Conservation (phyloP, 371 early-diverging fungal species). For the Syncephalis fuscata region DNA sequence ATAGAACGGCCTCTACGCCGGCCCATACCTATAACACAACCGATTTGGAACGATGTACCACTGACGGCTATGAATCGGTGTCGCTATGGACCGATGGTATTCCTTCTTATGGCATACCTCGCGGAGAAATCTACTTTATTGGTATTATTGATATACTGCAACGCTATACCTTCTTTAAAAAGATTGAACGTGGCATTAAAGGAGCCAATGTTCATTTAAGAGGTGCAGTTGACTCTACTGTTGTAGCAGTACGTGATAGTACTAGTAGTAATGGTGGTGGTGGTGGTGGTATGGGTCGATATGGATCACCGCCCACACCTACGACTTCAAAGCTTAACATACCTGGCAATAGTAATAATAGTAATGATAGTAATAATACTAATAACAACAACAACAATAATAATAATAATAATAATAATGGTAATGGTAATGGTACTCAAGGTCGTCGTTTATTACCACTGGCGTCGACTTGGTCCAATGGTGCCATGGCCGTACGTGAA, state of each 20-base stretch:
- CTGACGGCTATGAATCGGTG: too few relatives aligned
- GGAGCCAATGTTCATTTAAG: constrained; percentile 16
- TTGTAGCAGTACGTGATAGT: too few relatives aligned
- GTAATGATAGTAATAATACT: background rate
- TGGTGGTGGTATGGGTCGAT: background rate
- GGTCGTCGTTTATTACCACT: background rate
- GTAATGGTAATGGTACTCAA: constrained; percentile 3
- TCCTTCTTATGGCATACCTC: constrained; percentile 7
- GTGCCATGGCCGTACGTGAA: background rate
- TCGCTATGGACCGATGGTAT: constrained; percentile 14
- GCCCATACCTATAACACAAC: too few relatives aligned
- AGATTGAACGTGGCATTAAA: constrained; percentile 30
- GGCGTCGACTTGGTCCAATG: constrained; percentile 2
- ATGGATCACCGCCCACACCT: background rate
- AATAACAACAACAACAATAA: background rate
- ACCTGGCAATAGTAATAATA: background rate
- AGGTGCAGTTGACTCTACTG: background rate
- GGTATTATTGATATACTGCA: constrained; percentile 38
- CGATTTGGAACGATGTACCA: too few relatives aligned
- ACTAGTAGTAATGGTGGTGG: too few relatives aligned
- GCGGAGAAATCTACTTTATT: constrained; percentile 26
- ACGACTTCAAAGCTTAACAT: too few relatives aligned
- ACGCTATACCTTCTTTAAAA: constrained; percentile 31
- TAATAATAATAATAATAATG: background rate
- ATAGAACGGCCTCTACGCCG: too few relatives aligned